Percentiles rank a stretch among this genome's conserved stretches.
phyloP scores from a whole-genome alignment of 2,329 filamentous ascomycete species.

The Amesomyces nigricolor region DNA sequence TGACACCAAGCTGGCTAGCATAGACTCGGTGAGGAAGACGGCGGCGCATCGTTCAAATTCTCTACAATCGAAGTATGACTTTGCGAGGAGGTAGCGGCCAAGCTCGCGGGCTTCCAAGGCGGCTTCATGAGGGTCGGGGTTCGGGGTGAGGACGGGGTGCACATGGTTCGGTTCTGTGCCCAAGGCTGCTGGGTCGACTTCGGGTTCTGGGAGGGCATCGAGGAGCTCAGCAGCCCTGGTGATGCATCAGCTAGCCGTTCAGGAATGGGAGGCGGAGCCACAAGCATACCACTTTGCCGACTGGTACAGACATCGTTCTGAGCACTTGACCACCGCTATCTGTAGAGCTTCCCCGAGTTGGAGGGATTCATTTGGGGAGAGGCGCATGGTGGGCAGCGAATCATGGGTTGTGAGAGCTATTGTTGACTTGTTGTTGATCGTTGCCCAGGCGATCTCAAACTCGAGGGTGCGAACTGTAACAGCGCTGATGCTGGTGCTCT shows the following conservation, averaged over 20 bases:
- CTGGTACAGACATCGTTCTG: slow-evolving; percentile 90
- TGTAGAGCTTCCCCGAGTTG: slow-evolving; percentile 72
- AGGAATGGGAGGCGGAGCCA: too few species aligned
- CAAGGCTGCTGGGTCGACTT: slow-evolving; percentile 44
- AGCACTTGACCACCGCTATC: slow-evolving; percentile 83
- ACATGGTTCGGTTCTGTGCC: slow-evolving; percentile 34
- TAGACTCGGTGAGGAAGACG: slow-evolving; percentile 77
- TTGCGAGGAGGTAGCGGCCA: slow-evolving; percentile 81
- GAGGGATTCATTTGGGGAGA: slow-evolving; percentile 50
- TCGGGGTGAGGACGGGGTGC: slow-evolving; percentile 47
- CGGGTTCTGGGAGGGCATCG: slow-evolving; percentile 66
- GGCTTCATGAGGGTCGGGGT: slow-evolving; percentile 65
- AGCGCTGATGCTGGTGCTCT: too few species aligned
- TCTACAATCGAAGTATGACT: slow-evolving; percentile 89
- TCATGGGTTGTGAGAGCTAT: background rate
- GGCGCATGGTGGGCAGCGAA: slow-evolving; percentile 41
- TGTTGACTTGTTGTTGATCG: background rate
- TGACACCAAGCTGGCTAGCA: slow-evolving; percentile 60
- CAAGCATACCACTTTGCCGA: slow-evolving; percentile 83
- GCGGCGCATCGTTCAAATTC: slow-evolving; percentile 92
- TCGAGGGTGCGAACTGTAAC: too few species aligned
- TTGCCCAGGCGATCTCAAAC: background rate
- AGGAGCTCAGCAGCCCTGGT: slow-evolving; percentile 88
- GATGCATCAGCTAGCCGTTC: slow-evolving; percentile 14
- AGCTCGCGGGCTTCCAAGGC: slow-evolving; percentile 72